These are phyloP conservation scores for Arabis hirsuta DNA, from an alignment of 345 rosid genomes.

Conservation along the genomic window DNA sequence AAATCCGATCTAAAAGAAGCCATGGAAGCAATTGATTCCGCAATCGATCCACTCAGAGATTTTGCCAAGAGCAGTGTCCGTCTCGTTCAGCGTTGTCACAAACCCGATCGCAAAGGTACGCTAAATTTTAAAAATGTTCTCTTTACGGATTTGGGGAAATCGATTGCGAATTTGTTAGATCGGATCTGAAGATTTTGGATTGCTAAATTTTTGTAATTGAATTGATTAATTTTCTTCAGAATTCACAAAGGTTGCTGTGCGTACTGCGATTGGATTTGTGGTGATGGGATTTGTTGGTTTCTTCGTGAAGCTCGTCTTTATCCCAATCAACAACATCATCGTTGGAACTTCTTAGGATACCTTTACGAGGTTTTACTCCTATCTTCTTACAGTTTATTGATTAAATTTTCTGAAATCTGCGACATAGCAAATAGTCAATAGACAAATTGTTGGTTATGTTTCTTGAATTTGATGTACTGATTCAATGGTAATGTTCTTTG, in stretches of 20 bases:
- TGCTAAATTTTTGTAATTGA: not conserved
- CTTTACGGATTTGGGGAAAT: not conserved
- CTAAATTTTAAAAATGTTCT: not conserved
- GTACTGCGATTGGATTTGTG: conserved; percentile 84
- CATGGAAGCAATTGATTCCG: conserved; percentile 78
- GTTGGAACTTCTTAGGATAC: conserved; percentile 67
- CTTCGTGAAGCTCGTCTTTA: conserved; percentile 80
- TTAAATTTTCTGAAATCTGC: not conserved
- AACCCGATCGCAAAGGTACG: conserved; percentile 76
- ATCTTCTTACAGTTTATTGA: not conserved
- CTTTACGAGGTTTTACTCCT: conserved; percentile 5
- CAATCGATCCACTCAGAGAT: conserved; percentile 70
- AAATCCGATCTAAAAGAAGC: conserved; percentile 43
- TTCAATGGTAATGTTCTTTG: not conserved
- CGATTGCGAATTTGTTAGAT: not conserved
- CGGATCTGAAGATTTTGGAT: conserved; percentile 4
- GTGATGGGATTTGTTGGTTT: conserved; percentile 91
- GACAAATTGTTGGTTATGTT: not conserved
- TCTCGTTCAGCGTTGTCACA: conserved; percentile 84
- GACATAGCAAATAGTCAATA: not conserved
- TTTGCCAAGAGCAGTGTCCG: conserved; percentile 81
- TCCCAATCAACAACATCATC: conserved; percentile 89
- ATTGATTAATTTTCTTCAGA: conserved; percentile 38
- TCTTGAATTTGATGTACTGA: not conserved
- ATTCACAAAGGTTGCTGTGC: conserved; percentile 78